These are phyloP conservation scores for Penicillium sp. DNA, from an alignment of 2,329 filamentous ascomycete species.

Conservation along the genomic window DNA sequence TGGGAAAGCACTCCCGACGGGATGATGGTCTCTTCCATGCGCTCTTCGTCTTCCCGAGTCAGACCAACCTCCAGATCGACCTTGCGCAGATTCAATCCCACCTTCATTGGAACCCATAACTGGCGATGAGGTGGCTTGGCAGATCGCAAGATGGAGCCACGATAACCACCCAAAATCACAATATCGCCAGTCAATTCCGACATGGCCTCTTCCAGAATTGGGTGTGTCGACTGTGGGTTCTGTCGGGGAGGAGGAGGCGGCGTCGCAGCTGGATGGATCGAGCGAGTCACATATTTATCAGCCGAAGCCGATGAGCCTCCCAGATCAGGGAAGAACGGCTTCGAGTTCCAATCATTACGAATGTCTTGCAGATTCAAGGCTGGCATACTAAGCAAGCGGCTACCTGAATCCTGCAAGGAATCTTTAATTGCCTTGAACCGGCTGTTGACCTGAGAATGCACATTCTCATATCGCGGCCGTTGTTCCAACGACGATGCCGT, in stretches of 20 bases:
- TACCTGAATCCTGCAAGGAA: constrained; percentile 79
- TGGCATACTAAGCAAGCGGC: constrained; percentile 57
- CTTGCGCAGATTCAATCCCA: constrained; percentile 86
- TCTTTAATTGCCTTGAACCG: constrained; percentile 88
- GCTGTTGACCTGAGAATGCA: constrained; percentile 83
- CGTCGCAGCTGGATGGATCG: constrained; percentile 4
- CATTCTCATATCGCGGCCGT: constrained; percentile 74
- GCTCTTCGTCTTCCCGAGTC: constrained; percentile 72
- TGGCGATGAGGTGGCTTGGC: constrained; percentile 80
- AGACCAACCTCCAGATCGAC: constrained; percentile 87
- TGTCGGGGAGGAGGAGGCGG: constrained; percentile 20
- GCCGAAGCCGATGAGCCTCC: constrained; percentile 11
- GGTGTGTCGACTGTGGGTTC: constrained; percentile 35
- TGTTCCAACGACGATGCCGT: constrained; percentile 81
- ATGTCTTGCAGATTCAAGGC: constrained; percentile 44
- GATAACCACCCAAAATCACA: constrained; percentile 85
- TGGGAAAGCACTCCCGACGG: constrained; percentile 86
- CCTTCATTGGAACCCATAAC: constrained; percentile 90
- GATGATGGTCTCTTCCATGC: constrained; percentile 78
- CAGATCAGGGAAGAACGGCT: constrained; percentile 33
- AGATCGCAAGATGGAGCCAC: constrained; percentile 84
- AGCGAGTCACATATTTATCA: constrained; percentile 12
- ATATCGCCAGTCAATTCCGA: constrained; percentile 77
- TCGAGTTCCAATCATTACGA: constrained; percentile 36
- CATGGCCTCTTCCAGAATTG: constrained; percentile 59